Percentiles rank a stretch among this genome's conserved stretches.
Conservation (phyloP, 2,329 filamentous ascomycete genomes). For the Parafenestella ontariensis region DNA sequence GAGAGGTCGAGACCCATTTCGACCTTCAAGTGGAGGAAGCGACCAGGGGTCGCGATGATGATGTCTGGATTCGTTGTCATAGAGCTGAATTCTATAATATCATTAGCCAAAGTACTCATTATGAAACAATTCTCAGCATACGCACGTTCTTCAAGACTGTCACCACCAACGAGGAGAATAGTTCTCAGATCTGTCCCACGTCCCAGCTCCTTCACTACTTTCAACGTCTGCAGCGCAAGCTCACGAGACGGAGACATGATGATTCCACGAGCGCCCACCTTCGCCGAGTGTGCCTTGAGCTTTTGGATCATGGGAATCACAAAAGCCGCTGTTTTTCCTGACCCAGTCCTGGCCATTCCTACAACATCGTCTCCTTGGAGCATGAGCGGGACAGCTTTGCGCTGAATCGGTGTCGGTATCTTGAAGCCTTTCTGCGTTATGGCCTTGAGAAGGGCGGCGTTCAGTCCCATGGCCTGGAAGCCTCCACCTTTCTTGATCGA, state of each 20-base stretch:
- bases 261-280: constrained; percentile 84
- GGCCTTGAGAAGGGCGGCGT: constrained; percentile 82
- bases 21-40: constrained; percentile 95
- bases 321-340: constrained; percentile 97
- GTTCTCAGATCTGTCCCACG: constrained; percentile 89
- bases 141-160: constrained; percentile 83
- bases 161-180: constrained; percentile 91
- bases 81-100: constrained; percentile 71
- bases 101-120: constrained; percentile 7
- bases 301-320: constrained; percentile 98
- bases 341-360: constrained; percentile 98
- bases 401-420: constrained; percentile 95
- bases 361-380: constrained; percentile 94
- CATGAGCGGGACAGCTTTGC: constrained; percentile 92
- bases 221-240: constrained; percentile 90
- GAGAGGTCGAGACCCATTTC: constrained; percentile 94
- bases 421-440: constrained; percentile 94
- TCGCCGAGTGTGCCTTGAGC: constrained; percentile 84
- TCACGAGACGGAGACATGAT: constrained; percentile 94
- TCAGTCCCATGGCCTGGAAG: constrained; percentile 94
- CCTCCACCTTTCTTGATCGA: constrained; percentile 94
- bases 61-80: constrained; percentile 97
- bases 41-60: constrained; percentile 93
- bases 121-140: not conserved
- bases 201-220: constrained; percentile 94